These are phyloP conservation scores for Colletotrichum godetiae DNA, from an alignment of 2,329 filamentous ascomycete species.

Conservation along the genomic window DNA sequence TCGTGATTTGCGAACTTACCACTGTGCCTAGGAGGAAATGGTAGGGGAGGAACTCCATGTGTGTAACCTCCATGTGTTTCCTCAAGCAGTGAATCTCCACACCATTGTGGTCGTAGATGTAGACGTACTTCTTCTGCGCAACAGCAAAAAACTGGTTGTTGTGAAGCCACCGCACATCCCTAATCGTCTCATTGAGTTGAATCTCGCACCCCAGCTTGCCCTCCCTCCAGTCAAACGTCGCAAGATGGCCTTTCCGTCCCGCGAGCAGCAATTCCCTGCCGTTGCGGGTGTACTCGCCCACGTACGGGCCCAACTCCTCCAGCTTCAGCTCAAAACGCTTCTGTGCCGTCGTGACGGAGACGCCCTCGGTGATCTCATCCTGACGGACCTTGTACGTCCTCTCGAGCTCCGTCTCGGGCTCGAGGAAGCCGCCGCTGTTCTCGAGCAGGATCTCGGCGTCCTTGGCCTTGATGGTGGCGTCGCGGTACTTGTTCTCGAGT, in stretches of 20 bases:
- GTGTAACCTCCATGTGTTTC: constrained; percentile 90
- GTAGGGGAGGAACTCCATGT: constrained; percentile 96
- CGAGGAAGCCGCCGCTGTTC: constrained; percentile 85
- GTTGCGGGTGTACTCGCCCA: constrained; percentile 89
- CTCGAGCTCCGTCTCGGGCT: constrained; percentile 89
- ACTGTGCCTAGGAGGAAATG: constrained; percentile 93
- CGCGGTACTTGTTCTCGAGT: constrained; percentile 85
- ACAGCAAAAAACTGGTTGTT: constrained; percentile 96
- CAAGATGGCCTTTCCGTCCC: constrained; percentile 92
- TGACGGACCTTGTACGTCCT: constrained; percentile 93
- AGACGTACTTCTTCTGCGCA: constrained; percentile 95
- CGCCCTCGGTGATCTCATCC: constrained; percentile 80
- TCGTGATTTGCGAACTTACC: constrained; percentile 58
- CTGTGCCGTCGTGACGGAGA: constrained; percentile 86
- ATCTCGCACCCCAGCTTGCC: constrained; percentile 92
- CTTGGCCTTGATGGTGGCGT: constrained; percentile 85
- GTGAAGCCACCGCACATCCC: constrained; percentile 92
- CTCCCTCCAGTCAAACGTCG: constrained; percentile 95
- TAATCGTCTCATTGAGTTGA: constrained; percentile 89
- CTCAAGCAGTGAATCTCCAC: constrained; percentile 92
- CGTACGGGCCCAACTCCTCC: constrained; percentile 85
- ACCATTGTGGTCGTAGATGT: constrained; percentile 93
- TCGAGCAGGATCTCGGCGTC: constrained; percentile 96
- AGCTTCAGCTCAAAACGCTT: constrained; percentile 93
- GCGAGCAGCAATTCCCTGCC: constrained; percentile 87